Evolutionary conservation across 2,329 filamentous ascomycete species (phyloP).

Genomic region (Davidsoniella eucalypti): DNA sequence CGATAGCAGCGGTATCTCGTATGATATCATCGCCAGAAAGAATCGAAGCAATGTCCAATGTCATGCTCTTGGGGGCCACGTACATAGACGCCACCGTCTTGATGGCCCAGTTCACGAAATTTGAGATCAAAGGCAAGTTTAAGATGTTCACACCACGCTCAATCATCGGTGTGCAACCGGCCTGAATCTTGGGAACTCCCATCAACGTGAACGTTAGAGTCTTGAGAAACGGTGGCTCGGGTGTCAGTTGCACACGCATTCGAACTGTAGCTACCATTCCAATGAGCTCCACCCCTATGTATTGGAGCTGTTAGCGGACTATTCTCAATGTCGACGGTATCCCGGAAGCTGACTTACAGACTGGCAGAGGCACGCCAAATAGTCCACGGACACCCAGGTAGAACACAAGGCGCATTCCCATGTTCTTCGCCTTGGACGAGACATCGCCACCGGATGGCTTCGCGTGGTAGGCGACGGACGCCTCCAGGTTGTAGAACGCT

Average conservation of each 20-base stretch:
- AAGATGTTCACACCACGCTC: slow-evolving; percentile 79
- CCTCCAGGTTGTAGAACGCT: slow-evolving; percentile 84
- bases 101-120: slow-evolving; percentile 94
- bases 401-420: slow-evolving; percentile 94
- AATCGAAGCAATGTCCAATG: slow-evolving; percentile 77
- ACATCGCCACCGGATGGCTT: slow-evolving; percentile 53
- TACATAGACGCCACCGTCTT: slow-evolving; percentile 76
- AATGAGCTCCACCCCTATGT: slow-evolving; percentile 58
- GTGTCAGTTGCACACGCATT: slow-evolving; percentile 67
- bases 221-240: slow-evolving; percentile 83
- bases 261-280: slow-evolving; percentile 80
- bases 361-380: slow-evolving; percentile 74
- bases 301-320: slow-evolving; percentile 13
- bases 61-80: slow-evolving; percentile 87
- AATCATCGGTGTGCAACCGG: slow-evolving; percentile 85
- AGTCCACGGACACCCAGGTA: slow-evolving; percentile 81
- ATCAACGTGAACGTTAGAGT: slow-evolving; percentile 86
- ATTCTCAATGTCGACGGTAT: neutral
- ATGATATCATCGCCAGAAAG: slow-evolving; percentile 81
- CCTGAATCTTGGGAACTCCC: slow-evolving; percentile 78
- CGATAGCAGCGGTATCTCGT: slow-evolving; percentile 74
- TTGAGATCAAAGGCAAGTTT: slow-evolving; percentile 82
- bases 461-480: slow-evolving; percentile 81
- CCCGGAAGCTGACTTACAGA: slow-evolving; percentile 32
- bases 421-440: slow-evolving; percentile 74